Evolutionary conservation across 2,329 filamentous ascomycete genomes (phyloP), one percentile per base, ranked within the genome.

Genomic region (Colletotrichum phormii): DNA sequence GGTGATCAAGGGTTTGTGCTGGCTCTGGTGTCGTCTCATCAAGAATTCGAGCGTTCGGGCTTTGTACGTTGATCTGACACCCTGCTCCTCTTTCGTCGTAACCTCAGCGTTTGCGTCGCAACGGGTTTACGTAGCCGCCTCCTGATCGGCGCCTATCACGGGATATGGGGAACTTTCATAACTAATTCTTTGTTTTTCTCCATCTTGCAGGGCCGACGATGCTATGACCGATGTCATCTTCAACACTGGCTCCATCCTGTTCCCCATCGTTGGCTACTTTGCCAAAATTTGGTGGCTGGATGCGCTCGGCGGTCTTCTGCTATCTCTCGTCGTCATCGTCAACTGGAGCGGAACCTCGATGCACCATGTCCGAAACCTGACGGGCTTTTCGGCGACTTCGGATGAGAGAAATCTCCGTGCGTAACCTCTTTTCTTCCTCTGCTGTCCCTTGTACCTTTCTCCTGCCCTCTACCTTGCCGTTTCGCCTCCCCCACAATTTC

Each of bases 21-120:
- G 94, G 94, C 79, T 97, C 51, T 97, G 94, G 93, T 97, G 94
- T 80, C 93, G 95, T 7, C 82, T 97, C 42, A 93, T 97, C 75
- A 94, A 91, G 76, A 97, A 97, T 80, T 95, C 93, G 2, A 94
- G 92, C 74, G 95, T 97, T 5, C 94, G 95, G 80, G 94, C 95
- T 1, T 85, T 97, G 76, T 89, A 80, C 80, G 87, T 84, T 35
- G 15, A 37, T 55, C 22, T 11, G 42, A n/a, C 18, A 49, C 55
- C 22, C 42, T 72, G 71, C 58, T 65, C 71, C 60, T 49, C 46
- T 15, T 54, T n/a, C 42, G 58, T 62, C 26, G 67, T 59, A 62
- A 63, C 53, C 33, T n/a, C 51, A 9, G 26, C 7, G n/a, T 55
- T 61, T 33, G 15, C n/a, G 54, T 61, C 37, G 49, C 60, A 55